A percentile compares a stretch with the other conserved stretches of the same genome.
These are phyloP conservation scores for Immersiporthe knoxdaviesiana DNA, from an alignment of 2,329 filamentous ascomycete species.

Conservation along the genomic window DNA sequence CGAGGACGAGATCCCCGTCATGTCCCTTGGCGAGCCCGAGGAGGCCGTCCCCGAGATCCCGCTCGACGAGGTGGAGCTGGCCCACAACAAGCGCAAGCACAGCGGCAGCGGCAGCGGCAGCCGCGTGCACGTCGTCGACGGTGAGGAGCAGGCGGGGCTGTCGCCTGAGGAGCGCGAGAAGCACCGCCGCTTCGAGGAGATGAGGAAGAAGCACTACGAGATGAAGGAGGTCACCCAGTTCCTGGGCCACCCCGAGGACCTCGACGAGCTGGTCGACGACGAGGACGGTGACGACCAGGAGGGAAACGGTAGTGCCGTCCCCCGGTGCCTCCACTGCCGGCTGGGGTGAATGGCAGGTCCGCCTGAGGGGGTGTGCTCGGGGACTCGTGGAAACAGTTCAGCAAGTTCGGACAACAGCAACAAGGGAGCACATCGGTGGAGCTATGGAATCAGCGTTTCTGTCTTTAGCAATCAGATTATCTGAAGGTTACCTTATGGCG, in stretches of 20 bases:
- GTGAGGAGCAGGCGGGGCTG: conserved; percentile 63
- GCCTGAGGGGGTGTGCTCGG: conserved; percentile 13
- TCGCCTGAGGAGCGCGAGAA: conserved; percentile 82
- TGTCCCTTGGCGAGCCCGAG: conserved; percentile 92
- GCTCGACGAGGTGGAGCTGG: conserved; percentile 30
- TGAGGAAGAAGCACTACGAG: conserved; percentile 97
- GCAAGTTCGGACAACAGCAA: neutral
- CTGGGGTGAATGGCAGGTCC: conserved; percentile 36
- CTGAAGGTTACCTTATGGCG: conserved; percentile 1
- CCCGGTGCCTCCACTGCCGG: conserved; percentile 50
- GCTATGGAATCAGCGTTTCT: neutral
- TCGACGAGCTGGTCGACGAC: conserved; percentile 64
- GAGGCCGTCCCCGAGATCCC: conserved; percentile 61
- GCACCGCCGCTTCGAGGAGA: conserved; percentile 86
- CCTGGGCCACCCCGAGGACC: conserved; percentile 73
- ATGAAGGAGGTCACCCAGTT: conserved; percentile 93
- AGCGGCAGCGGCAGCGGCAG: conserved; percentile 52
- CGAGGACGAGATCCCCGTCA: conserved; percentile 82
- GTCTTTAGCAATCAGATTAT: neutral
- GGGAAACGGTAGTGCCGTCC: conserved; percentile 38
- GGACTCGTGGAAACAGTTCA: too few relatives aligned
- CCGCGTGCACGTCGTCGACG: conserved; percentile 76
- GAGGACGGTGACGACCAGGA: conserved; percentile 51
- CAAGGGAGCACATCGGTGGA: neutral
- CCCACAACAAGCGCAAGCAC: conserved; percentile 22